Evolutionary conservation across 2,329 filamentous ascomycete genomes (phyloP), one percentile per base, ranked within the genome.

Genomic region (Penicillium frequentans): DNA sequence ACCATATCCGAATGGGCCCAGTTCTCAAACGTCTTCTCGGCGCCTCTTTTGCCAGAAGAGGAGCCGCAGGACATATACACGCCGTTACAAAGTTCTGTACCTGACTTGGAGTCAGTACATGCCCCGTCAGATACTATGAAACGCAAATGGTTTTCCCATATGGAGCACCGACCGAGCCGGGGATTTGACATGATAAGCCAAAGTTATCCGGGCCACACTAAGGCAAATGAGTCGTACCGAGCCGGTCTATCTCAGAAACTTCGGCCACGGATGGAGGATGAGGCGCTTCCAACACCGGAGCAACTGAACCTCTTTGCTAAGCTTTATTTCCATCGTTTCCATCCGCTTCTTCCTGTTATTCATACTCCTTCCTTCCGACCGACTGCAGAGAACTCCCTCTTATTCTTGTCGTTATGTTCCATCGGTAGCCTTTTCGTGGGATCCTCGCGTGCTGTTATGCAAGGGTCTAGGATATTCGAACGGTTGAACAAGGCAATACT

Each of bases 341-440:
- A 60, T 29, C 46, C 52, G 3, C 44, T 61, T 1, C 52, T 65
- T 13, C 62, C 63, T 19, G 48, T 64, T 4, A 55, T 65, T 8
- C 63, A 67, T 55, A 37, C 51, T 1, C 57, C 63, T 0, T 59
- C 62, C 1, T 64, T 64, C 13, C 55, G 64, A 9, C 68, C 68
- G 13, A 64, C 62, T 2, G 52, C 59, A 9, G 61, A 70, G 50
- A 70, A 68, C 16, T 70, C 71, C 8, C 59, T 73, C 23, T 56
- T 76, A 1, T 63, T 75, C 2, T 47, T 75, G 33, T 75, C 73
- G 0, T 71, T 76, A 14, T 76, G 74, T 53, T 75, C 74, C 0
- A 58, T 75, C 3, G 74, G 74, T 1, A 71, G 70, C 33, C 63
- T 75, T 1, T 74, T 75, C 31, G 63, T 72, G 1, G 74, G 73